phyloP scores from a whole-genome alignment of 345 rosid genomes.

The Carallia pectinifolia region DNA sequence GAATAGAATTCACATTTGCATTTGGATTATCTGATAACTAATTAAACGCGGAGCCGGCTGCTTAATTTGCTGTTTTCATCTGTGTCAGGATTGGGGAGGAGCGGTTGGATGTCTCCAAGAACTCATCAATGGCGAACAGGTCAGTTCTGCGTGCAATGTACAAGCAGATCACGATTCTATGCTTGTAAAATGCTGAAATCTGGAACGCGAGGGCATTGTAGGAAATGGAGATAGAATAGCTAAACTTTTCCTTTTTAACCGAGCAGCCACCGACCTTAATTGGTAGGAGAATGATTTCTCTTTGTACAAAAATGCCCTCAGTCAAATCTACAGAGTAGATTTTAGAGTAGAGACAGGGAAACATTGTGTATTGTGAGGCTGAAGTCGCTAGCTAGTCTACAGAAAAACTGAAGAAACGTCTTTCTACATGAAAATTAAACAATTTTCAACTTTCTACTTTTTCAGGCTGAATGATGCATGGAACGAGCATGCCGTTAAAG shows the following conservation, averaged over 20 bases:
- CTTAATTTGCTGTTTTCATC: background rate
- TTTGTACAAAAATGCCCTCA: constrained; percentile 3
- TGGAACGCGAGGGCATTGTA: background rate
- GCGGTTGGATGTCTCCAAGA: constrained; percentile 36
- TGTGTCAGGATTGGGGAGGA: constrained; percentile 32
- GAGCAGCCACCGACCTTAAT: background rate
- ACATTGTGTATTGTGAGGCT: background rate
- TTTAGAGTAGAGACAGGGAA: no score
- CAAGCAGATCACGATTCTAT: constrained; percentile 12
- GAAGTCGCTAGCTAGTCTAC: background rate
- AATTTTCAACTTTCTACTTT: no score
- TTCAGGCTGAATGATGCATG: constrained; percentile 45
- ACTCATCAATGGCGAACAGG: constrained; percentile 54
- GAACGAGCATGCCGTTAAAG: constrained; percentile 61
- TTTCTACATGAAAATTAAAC: background rate
- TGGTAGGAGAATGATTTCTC: background rate
- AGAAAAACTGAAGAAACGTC: background rate
- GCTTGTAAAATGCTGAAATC: background rate
- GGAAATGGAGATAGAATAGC: no score
- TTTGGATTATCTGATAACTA: background rate
- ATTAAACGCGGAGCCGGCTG: background rate
- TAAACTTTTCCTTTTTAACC: no score
- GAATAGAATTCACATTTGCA: no score
- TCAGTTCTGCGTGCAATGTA: constrained; percentile 23
- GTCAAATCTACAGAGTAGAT: no score